Conservation (phyloP, 2,329 filamentous ascomycete genomes). For the Ophiostoma tasmaniense region DNA sequence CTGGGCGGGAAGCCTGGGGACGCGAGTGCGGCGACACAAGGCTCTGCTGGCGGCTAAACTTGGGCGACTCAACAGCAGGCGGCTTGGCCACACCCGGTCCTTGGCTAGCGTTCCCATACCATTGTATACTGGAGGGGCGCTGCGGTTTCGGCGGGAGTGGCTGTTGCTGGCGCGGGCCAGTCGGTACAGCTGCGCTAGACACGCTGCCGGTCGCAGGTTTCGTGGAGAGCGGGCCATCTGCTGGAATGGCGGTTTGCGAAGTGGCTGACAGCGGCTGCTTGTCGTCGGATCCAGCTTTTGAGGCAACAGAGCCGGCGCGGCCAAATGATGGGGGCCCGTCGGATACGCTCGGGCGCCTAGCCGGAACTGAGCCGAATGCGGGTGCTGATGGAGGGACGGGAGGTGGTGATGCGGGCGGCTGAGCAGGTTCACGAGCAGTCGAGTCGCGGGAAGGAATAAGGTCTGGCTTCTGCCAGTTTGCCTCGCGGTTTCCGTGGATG, state of each 20-base stretch:
- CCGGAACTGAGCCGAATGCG: slow-evolving; percentile 48
- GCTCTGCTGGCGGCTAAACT: slow-evolving; percentile 41
- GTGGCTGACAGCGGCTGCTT: slow-evolving; percentile 37
- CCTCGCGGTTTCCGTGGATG: slow-evolving; percentile 38
- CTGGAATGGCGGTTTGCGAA: slow-evolving; percentile 13
- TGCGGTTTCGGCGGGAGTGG: slow-evolving; percentile 28
- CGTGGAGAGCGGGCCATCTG: slow-evolving; percentile 24
- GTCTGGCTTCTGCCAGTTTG: slow-evolving; percentile 44
- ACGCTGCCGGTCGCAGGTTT: slow-evolving; percentile 23
- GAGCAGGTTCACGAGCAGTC: slow-evolving; percentile 36
- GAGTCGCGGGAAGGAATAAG: slow-evolving; percentile 41
- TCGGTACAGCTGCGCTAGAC: slow-evolving; percentile 33
- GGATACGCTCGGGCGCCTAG: slow-evolving; percentile 32
- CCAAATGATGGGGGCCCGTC: slow-evolving; percentile 30
- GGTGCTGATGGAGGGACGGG: slow-evolving; percentile 50
- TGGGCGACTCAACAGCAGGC: slow-evolving; percentile 41
- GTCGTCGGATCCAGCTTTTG: slow-evolving; percentile 43
- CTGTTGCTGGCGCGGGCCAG: slow-evolving; percentile 44
- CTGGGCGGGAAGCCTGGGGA: slow-evolving; percentile 29
- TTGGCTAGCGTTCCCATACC: slow-evolving; percentile 45
- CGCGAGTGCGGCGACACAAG: slow-evolving; percentile 36
- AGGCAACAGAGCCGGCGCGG: slow-evolving; percentile 36
- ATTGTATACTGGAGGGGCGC: slow-evolving; percentile 50
- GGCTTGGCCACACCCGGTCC: slow-evolving; percentile 35
- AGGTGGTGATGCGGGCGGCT: slow-evolving; percentile 45